Evolutionary conservation across 2,329 filamentous ascomycete species (phyloP).

Genomic region (Xylaria sp.): DNA sequence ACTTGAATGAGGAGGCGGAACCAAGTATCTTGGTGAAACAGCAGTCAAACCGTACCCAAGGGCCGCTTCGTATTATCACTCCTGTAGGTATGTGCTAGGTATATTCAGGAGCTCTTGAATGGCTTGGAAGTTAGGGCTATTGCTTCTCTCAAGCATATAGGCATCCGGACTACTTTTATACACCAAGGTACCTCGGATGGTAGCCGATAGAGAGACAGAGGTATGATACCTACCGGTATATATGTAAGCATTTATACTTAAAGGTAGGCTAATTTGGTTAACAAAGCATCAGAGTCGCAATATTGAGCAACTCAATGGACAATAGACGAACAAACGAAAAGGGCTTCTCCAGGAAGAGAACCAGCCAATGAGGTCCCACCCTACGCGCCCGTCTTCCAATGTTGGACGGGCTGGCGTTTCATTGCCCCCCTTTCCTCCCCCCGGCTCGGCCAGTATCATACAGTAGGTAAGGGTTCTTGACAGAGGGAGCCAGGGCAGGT

Average conservation of each 20-base stretch:
- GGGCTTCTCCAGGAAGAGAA: background rate
- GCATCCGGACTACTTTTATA: no score
- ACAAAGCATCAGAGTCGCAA: background rate
- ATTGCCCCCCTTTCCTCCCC: conserved; percentile 21
- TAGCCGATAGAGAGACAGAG: no score
- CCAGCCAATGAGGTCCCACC: conserved; percentile 37
- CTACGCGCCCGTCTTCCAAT: conserved; percentile 48
- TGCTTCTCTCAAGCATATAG: no score
- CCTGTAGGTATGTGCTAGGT: no score
- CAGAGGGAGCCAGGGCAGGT: background rate
- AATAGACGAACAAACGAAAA: background rate
- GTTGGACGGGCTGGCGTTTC: conserved; percentile 48
- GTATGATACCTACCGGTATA: background rate
- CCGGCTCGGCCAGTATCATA: background rate
- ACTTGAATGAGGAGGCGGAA: background rate
- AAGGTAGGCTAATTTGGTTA: no score
- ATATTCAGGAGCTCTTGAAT: no score
- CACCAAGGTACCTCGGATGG: no score
- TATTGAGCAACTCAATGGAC: background rate
- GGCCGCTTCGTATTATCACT: no score
- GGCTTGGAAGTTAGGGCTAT: no score
- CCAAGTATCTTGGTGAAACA: conserved; percentile 25
- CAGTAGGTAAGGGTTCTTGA: background rate
- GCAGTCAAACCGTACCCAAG: conserved; percentile 15
- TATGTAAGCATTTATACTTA: background rate